Percentiles rank a stretch among this genome's conserved stretches.
Evolutionary conservation across 768 basidiomycete genomes (phyloP).

Genomic region (Leucosporidium yakuticum): DNA sequence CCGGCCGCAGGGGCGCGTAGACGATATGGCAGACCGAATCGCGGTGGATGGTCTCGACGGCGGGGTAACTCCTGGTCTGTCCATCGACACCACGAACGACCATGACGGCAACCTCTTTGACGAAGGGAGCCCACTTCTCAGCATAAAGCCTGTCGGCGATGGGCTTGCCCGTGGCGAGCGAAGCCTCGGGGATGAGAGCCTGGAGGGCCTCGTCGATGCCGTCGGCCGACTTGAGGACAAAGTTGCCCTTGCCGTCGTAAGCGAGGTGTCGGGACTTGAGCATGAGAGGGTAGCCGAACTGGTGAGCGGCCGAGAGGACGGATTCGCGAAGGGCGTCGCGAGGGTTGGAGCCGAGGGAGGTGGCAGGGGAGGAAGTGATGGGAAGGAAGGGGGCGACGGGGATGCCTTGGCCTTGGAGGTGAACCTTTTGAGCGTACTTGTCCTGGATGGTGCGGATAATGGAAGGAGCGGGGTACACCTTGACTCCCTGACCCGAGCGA

Average conservation of each 20-base stretch:
- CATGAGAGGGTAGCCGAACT: constrained; percentile 83
- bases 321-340: constrained; percentile 25
- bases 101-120: constrained; percentile 91
- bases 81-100: constrained; percentile 75
- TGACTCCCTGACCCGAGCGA: constrained; percentile 37
- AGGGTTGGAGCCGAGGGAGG: constrained; percentile 24
- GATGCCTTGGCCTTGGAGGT: constrained; percentile 52
- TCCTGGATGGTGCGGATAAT: constrained; percentile 82
- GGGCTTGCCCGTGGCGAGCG: constrained; percentile 46
- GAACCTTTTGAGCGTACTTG: constrained; percentile 61
- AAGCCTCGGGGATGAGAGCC: constrained; percentile 39
- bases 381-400: constrained; percentile 58
- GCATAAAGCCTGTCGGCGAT: constrained; percentile 75
- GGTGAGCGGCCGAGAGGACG: constrained; percentile 35
- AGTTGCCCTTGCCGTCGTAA: constrained; percentile 94
- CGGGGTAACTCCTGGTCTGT: constrained; percentile 74
- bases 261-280: constrained; percentile 91
- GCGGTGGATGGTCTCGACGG: constrained; percentile 91
- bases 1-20: constrained; percentile 68
- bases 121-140: constrained; percentile 86
- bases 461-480: constrained; percentile 67
- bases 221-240: constrained; percentile 56
- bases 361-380: constrained; percentile 53
- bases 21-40: constrained; percentile 90
- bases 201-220: constrained; percentile 48